Percentiles rank a stretch among this genome's conserved stretches.
phyloP scores from a whole-genome alignment of 805 yeast species.

The Wickerhamomyces sydowiorum region DNA sequence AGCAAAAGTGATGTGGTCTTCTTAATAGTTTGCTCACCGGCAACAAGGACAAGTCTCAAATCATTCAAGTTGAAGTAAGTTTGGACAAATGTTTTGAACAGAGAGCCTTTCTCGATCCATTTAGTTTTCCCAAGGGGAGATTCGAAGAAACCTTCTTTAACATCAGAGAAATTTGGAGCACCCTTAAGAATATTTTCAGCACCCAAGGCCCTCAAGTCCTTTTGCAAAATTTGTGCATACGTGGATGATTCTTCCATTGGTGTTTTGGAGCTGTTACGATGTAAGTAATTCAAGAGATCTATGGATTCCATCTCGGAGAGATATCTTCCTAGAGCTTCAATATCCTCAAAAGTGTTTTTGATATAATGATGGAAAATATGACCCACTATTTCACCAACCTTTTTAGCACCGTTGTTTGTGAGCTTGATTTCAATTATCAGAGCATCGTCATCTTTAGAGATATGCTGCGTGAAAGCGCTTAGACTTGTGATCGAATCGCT shows the following conservation, averaged over 20 bases:
- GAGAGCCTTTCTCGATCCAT: conserved; percentile 38
- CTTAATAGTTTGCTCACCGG: conserved; percentile 14
- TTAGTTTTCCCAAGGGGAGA: conserved; percentile 26
- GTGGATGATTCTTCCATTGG: conserved; percentile 45
- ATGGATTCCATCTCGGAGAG: conserved; percentile 44
- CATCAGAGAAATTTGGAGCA: conserved; percentile 25
- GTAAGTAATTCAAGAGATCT: conserved; percentile 39
- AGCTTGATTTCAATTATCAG: conserved; percentile 46
- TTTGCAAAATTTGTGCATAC: conserved; percentile 34
- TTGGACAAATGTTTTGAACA: conserved; percentile 29
- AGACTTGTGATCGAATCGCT: conserved; percentile 32
- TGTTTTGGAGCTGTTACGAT: conserved; percentile 30
- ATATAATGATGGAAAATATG: conserved; percentile 25
- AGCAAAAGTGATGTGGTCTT: background rate
- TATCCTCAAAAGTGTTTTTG: conserved; percentile 10
- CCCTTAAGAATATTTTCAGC: conserved; percentile 40
- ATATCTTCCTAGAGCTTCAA: conserved; percentile 29
- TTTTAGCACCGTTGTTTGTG: conserved; percentile 39
- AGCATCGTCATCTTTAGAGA: conserved; percentile 30
- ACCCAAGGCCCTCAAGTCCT: conserved; percentile 24
- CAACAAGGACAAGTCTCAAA: conserved; percentile 29
- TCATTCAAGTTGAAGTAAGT: conserved; percentile 25
- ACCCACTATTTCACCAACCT: conserved; percentile 28
- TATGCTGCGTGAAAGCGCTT: conserved; percentile 35
- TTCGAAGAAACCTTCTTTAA: conserved; percentile 27